Evolutionary conservation across 2,329 filamentous ascomycete genomes (phyloP).

Genomic region (Cordyceps farinosa): DNA sequence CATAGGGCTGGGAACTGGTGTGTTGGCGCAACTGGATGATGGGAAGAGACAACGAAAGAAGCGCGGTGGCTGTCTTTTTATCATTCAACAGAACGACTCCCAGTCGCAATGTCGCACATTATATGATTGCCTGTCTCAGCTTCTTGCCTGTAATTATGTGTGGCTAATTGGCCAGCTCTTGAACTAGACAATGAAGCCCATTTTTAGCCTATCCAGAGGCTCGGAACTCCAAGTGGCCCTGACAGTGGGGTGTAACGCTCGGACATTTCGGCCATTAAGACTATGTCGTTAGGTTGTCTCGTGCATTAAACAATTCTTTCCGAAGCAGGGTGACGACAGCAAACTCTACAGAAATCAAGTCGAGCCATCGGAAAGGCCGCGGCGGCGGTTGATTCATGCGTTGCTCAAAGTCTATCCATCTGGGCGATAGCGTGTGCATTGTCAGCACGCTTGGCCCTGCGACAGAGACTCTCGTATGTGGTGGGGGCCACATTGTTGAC

Average conservation of each 20-base stretch:
- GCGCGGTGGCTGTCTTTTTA: background rate
- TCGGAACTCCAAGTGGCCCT: background rate
- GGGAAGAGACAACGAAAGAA: background rate
- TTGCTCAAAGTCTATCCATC: no score
- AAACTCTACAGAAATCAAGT: no score
- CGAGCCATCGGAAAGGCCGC: no score
- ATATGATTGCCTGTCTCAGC: background rate
- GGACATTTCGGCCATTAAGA: background rate
- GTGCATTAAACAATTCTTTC: slow-evolving; percentile 24
- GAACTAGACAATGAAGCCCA: background rate
- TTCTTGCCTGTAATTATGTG: background rate
- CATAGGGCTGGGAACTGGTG: background rate
- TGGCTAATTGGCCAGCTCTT: background rate
- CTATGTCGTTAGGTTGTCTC: background rate
- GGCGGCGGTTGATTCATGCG: no score
- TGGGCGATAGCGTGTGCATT: no score
- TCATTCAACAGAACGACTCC: background rate
- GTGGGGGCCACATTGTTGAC: no score
- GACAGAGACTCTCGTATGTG: no score
- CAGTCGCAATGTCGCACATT: background rate
- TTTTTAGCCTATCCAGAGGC: background rate
- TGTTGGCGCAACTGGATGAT: background rate
- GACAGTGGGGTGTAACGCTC: background rate
- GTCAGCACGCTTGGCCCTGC: no score
- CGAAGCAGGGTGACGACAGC: no score